Conservation (phyloP, 2,329 filamentous ascomycete species). For the Trichophyton verrucosum region DNA sequence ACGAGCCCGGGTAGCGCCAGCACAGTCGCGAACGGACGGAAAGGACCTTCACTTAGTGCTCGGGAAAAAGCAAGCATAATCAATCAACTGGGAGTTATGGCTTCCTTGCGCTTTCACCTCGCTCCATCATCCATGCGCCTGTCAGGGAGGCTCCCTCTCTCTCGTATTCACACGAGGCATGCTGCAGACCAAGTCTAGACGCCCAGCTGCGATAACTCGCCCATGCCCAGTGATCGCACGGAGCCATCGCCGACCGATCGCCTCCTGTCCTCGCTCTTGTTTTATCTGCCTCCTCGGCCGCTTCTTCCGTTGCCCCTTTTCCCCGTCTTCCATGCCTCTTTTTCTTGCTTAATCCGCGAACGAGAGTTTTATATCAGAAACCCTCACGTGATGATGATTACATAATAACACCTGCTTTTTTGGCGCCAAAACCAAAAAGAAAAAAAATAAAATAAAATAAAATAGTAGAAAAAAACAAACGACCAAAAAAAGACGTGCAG, state of each 20-base stretch:
- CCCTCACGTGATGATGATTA: neutral
- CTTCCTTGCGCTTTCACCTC: neutral
- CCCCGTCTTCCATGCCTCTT: neutral
- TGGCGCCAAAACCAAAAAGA: neutral
- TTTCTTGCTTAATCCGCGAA: too few relatives aligned
- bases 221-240: neutral
- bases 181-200: neutral
- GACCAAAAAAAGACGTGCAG: too few relatives aligned
- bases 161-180: constrained; percentile 1
- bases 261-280: neutral
- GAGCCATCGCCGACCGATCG: neutral
- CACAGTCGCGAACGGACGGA: neutral
- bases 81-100: neutral
- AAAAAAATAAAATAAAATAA: neutral
- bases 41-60: neutral
- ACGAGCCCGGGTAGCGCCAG: too few relatives aligned
- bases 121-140: neutral
- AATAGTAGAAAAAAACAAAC: too few relatives aligned
- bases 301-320: neutral
- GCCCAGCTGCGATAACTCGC: neutral
- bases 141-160: neutral
- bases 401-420: neutral
- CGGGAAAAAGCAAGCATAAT: neutral
- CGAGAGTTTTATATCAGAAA: neutral
- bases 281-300: neutral